These are phyloP conservation scores for Auriscalpium microsporum DNA, from an alignment of 768 basidiomycete species.

Conservation along the genomic window DNA sequence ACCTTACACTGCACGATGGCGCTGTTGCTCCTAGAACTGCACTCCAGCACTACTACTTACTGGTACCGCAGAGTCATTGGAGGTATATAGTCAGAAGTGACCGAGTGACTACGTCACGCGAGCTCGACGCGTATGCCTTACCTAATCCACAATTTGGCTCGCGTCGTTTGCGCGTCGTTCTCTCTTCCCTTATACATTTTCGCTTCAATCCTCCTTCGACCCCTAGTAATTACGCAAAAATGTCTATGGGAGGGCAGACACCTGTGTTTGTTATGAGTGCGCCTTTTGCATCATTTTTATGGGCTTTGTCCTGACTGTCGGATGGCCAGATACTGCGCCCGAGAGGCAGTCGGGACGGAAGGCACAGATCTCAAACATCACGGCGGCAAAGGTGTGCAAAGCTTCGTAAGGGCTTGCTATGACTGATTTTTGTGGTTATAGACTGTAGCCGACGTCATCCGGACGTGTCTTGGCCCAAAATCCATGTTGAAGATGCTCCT, in stretches of 20 bases:
- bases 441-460: conserved; percentile 97
- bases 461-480: conserved; percentile 95
- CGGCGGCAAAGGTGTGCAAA: conserved; percentile 77
- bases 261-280: conserved; percentile 81
- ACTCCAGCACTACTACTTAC: too few species aligned
- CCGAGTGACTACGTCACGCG: too few species aligned
- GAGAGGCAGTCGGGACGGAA: conserved; percentile 92
- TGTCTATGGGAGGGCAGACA: conserved; percentile 44
- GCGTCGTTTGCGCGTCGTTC: too few species aligned
- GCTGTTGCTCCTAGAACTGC: too few species aligned
- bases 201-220: too few species aligned
- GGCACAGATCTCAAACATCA: conserved; percentile 95
- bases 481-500: conserved; percentile 99
- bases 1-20: too few species aligned
- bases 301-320: conserved; percentile 2
- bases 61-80: too few species aligned
- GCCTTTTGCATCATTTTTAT: conserved; percentile 16
- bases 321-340: conserved; percentile 71
- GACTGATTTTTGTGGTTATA: conserved; percentile 21
- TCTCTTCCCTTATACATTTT: too few species aligned
- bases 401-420: not conserved
- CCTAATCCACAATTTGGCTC: too few species aligned
- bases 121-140: too few species aligned
- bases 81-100: too few species aligned
- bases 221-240: conserved; percentile 7